These are phyloP conservation scores for Monilinia polystroma DNA, from an alignment of 2,329 filamentous ascomycete species.

Conservation along the genomic window DNA sequence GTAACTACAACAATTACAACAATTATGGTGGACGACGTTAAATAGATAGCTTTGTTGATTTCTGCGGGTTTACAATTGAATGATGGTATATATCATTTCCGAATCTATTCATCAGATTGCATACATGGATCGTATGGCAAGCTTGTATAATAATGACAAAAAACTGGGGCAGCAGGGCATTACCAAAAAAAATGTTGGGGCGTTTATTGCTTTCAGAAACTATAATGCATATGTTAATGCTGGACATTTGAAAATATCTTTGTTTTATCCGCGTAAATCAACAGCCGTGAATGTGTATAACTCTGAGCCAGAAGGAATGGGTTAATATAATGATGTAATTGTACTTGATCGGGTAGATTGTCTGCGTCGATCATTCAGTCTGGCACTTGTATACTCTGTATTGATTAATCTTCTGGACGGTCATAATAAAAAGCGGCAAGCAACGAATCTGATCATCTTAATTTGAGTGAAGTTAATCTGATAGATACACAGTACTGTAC, in stretches of 20 bases:
- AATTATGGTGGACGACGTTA: constrained; percentile 17
- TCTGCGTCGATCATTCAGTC: too few species aligned
- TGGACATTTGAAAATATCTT: neutral
- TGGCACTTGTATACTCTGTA: too few species aligned
- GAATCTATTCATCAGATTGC: neutral
- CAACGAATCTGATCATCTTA: neutral
- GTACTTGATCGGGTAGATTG: too few species aligned
- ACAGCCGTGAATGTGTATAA: neutral
- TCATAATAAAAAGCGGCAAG: neutral
- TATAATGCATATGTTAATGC: constrained; percentile 4
- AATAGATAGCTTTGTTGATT: neutral
- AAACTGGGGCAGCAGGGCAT: neutral
- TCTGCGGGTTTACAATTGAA: neutral
- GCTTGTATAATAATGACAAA: neutral
- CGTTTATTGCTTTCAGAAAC: neutral
- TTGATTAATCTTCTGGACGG: neutral
- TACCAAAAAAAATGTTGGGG: neutral
- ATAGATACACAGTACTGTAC: neutral
- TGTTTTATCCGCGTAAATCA: neutral
- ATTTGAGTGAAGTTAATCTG: neutral
- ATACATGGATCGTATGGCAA: neutral
- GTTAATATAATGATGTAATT: neutral
- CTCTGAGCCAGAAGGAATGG: too few species aligned
- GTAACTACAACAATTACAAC: constrained; percentile 21
- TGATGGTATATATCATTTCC: neutral